phyloP scores from a whole-genome alignment of 305 asterid species.

The Solanum hybrid region DNA sequence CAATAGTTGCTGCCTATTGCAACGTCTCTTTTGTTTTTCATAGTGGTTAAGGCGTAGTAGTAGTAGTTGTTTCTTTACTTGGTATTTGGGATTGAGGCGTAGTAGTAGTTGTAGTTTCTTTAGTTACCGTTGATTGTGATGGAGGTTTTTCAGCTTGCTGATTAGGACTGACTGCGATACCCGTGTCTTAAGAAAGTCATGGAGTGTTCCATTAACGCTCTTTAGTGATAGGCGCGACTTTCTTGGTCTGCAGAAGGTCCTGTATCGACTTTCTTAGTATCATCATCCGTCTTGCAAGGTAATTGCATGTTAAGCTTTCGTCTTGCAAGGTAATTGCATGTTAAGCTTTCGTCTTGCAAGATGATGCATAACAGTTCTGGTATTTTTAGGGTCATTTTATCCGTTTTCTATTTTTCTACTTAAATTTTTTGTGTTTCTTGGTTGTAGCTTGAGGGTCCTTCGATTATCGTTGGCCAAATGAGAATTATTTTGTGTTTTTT shows the following conservation, averaged over 20 bases:
- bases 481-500: not conserved
- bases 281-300: not conserved
- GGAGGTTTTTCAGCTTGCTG: not conserved
- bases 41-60: not conserved
- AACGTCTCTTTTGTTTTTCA: not conserved
- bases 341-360: not conserved
- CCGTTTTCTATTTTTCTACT: not conserved
- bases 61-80: not conserved
- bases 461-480: not conserved
- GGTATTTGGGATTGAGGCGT: not conserved
- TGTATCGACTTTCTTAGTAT: not conserved
- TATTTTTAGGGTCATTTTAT: not conserved
- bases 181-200: not conserved
- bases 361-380: not conserved
- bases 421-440: not conserved
- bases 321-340: not conserved
- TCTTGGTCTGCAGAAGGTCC: not conserved
- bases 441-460: not conserved
- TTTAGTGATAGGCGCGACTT: not conserved
- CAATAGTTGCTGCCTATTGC: not conserved
- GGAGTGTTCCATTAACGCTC: not conserved
- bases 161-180: not conserved
- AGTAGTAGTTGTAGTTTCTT: not conserved
- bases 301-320: not conserved
- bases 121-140: not conserved